Conservation (phyloP, 2,329 filamentous ascomycete genomes). For the Dactylellina parvicollis region DNA sequence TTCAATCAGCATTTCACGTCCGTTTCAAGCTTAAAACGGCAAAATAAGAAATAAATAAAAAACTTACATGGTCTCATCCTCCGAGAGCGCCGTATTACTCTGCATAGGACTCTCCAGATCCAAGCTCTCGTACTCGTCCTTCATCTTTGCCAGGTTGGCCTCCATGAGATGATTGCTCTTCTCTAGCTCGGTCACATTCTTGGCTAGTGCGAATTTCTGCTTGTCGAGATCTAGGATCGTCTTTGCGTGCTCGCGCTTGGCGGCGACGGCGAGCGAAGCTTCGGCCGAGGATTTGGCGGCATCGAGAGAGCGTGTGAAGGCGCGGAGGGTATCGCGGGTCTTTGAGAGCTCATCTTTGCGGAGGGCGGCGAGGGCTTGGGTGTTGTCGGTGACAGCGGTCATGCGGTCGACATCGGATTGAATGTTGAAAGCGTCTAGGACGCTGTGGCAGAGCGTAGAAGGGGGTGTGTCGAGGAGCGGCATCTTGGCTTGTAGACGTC, state of each 20-base stretch:
- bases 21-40: not conserved
- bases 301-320: slow-evolving; percentile 55
- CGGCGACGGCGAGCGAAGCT: slow-evolving; percentile 46
- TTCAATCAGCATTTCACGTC: slow-evolving; percentile 3
- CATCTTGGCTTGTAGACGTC: slow-evolving; percentile 32
- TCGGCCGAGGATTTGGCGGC: slow-evolving; percentile 55
- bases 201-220: slow-evolving; percentile 84
- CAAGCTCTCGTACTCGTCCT: slow-evolving; percentile 64
- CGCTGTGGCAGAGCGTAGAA: slow-evolving; percentile 42
- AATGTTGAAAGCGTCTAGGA: slow-evolving; percentile 76
- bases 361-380: slow-evolving; percentile 83
- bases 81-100: slow-evolving; percentile 59
- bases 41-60: not conserved
- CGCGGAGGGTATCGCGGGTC: slow-evolving; percentile 54
- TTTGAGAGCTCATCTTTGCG: slow-evolving; percentile 67
- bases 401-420: slow-evolving; percentile 85
- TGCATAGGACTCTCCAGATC: slow-evolving; percentile 56
- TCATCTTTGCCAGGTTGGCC: slow-evolving; percentile 65
- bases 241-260: slow-evolving; percentile 63
- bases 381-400: slow-evolving; percentile 82
- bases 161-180: slow-evolving; percentile 78
- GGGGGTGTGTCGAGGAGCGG: slow-evolving; percentile 45
- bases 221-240: slow-evolving; percentile 91
- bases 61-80: slow-evolving; percentile 59
- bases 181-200: slow-evolving; percentile 82